A percentile compares a stretch with the other conserved stretches of the same genome.
These are phyloP conservation scores for Citropsis articulata DNA, from an alignment of 345 rosid genomes.

Conservation along the genomic window DNA sequence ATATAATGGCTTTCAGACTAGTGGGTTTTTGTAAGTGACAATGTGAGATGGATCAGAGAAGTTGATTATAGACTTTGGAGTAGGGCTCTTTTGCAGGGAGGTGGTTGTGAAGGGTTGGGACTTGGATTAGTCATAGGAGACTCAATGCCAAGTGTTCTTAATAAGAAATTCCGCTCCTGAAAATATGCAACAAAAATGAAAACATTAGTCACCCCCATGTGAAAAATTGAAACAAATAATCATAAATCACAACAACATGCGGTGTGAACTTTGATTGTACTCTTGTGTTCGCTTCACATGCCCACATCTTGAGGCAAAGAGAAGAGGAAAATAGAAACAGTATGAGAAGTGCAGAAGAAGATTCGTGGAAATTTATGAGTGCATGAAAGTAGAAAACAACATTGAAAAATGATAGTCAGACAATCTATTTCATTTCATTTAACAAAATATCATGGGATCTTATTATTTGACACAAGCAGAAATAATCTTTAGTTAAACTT, in stretches of 20 bases:
- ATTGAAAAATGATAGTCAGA: not conserved
- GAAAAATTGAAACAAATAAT: constrained; percentile 7
- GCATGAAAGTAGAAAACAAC: not conserved
- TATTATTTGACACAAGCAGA: not conserved
- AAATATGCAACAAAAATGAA: constrained; percentile 16
- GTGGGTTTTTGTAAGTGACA: constrained; percentile 23
- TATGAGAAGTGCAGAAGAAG: not conserved
- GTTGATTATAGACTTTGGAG: constrained; percentile 73
- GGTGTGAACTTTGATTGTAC: not conserved
- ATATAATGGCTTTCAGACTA: constrained; percentile 21
- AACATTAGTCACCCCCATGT: constrained; percentile 22
- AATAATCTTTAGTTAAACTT: not conserved
- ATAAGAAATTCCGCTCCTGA: constrained; percentile 92
- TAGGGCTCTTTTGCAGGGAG: constrained; percentile 95
- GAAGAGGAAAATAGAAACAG: not conserved
- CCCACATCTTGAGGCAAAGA: not conserved
- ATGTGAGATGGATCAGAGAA: constrained; percentile 30
- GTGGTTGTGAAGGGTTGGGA: constrained; percentile 64
- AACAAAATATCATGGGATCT: not conserved
- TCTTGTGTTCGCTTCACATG: not conserved
- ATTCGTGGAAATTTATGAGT: not conserved
- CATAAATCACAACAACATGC: not conserved
- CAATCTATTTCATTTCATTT: not conserved
- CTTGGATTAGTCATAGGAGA: constrained; percentile 60
- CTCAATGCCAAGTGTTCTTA: constrained; percentile 90